Percentiles rank a stretch among this genome's conserved stretches.
Conservation (phyloP, 305 asterid genomes). For the Ajuga reptans region DNA sequence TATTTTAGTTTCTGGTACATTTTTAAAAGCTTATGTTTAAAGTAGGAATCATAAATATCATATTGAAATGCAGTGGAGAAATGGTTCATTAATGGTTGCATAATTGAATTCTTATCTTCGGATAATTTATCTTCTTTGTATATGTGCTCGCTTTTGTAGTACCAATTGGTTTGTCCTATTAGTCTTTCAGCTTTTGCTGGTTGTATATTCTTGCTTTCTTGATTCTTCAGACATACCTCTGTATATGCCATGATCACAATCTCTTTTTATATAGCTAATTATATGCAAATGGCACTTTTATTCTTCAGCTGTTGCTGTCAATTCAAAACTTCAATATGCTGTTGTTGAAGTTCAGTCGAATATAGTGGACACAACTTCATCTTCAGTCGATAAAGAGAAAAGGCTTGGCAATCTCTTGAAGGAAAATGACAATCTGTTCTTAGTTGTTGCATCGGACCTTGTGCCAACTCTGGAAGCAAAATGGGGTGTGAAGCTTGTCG, state of each 20-base stretch:
- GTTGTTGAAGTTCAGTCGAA: slow-evolving; percentile 66
- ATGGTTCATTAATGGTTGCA: not conserved
- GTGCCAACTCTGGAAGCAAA: slow-evolving; percentile 79
- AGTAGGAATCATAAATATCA: not conserved
- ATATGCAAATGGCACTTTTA: not conserved
- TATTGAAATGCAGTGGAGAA: not conserved
- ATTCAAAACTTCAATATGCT: slow-evolving; percentile 82
- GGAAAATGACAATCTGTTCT: slow-evolving; percentile 38
- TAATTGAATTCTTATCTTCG: not conserved
- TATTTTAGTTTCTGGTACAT: not conserved
- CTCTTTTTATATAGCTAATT: slow-evolving; percentile 2
- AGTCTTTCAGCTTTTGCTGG: not conserved
- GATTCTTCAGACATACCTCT: not conserved
- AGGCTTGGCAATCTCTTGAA: slow-evolving; percentile 61
- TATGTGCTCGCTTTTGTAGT: not conserved
- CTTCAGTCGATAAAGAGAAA: slow-evolving; percentile 49
- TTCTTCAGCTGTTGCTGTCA: slow-evolving; percentile 83
- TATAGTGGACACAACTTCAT: slow-evolving; percentile 33
- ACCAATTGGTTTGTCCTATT: not conserved
- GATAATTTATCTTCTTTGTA: not conserved
- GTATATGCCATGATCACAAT: not conserved
- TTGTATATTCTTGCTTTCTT: not conserved
- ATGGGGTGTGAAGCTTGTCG: slow-evolving; percentile 68
- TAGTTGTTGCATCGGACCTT: slow-evolving; percentile 78
- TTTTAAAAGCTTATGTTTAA: not conserved